Percentiles rank a stretch among this genome's conserved stretches.
Evolutionary conservation across 352 stramenopile species (phyloP).

Genomic region (Phytophthora fragariae): DNA sequence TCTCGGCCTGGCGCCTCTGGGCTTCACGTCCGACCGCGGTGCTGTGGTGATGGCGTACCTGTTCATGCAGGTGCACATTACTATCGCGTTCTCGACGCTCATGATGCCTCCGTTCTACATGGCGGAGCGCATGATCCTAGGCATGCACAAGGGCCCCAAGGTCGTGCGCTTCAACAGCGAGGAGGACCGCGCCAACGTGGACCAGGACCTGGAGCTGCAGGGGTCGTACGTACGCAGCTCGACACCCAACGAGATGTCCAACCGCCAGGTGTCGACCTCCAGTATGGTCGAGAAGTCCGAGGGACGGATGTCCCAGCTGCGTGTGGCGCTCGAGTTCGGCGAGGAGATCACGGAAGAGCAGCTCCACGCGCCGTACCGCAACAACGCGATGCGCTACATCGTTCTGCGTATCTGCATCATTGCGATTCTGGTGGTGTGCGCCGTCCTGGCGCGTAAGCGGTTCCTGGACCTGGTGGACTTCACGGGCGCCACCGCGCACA

Average conservation of each 20-base stretch:
- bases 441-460: slow-evolving; percentile 50
- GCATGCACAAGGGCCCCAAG: slow-evolving; percentile 59
- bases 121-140: slow-evolving; percentile 62
- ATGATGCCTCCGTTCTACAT: slow-evolving; percentile 68
- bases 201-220: slow-evolving; percentile 42
- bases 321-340: slow-evolving; percentile 43
- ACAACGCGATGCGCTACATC: slow-evolving; percentile 55
- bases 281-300: slow-evolving; percentile 36
- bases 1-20: slow-evolving; percentile 45
- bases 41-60: slow-evolving; percentile 61
- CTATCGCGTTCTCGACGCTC: slow-evolving; percentile 59
- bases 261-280: slow-evolving; percentile 28
- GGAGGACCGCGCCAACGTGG: slow-evolving; percentile 28
- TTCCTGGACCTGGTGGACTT: slow-evolving; percentile 69
- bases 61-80: slow-evolving; percentile 63
- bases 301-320: slow-evolving; percentile 45
- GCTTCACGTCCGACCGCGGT: slow-evolving; percentile 55
- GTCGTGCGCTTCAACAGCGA: slow-evolving; percentile 36
- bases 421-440: slow-evolving; percentile 47
- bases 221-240: slow-evolving; percentile 41
- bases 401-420: slow-evolving; percentile 54
- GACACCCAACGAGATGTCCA: slow-evolving; percentile 34
- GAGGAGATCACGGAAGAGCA: slow-evolving; percentile 45
- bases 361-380: slow-evolving; percentile 48
- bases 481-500: slow-evolving; percentile 57